Evolutionary conservation across 1,284 basidiomycete species (phyloP), one percentile per base, ranked within the genome.

Genomic region (Tilletiaria anomala): DNA sequence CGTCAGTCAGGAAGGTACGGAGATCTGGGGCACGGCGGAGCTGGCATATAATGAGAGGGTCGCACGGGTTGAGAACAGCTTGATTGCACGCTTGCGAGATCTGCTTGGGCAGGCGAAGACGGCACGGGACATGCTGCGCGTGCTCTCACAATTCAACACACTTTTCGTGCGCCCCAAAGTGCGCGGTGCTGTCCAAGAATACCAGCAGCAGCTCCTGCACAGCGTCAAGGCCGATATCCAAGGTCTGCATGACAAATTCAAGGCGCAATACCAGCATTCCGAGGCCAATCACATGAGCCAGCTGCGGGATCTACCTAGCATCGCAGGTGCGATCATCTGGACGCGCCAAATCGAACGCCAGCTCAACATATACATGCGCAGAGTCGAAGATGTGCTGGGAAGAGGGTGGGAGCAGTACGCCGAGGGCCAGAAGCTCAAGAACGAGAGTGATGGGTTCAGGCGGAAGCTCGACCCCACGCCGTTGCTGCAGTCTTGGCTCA

Each of bases 351-450:
- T 99, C 53, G 91, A 96, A 63, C 79, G 88, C 5, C 93, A 99
- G 68, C 77, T 99, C 11, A 75, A 83, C 52, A 81, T 85, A 2
- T 96, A 96, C 72, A 96, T 97, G 88, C 93, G 89, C 69, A 83
- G 89, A n/a, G 91, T 97, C 40, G 89, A 96, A 65, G 91, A 96
- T 65, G 93, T 97, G 2, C 79, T 99, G 10, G 93, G 91, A 6
- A 88, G 87, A 68, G 89, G 87, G 5, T 97, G 91, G 91, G 89
- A 94, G 67, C 78, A 88, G 48, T 97, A 97, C 56, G 87, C 91
- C n/a, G 91, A 99, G 58, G 93, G 93, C 5, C 87, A 94, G 68
- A 88, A 89, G 61, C 80, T 99, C 0, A 85, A 93, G 60, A 80
- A 80, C 32, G 91, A 97, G 68, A 82, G 79, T 42, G 73, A 78